Percentiles rank a stretch among this genome's conserved stretches.
phyloP scores from a whole-genome alignment of 1,284 basidiomycete genomes.

The Schizophyllum commune region DNA sequence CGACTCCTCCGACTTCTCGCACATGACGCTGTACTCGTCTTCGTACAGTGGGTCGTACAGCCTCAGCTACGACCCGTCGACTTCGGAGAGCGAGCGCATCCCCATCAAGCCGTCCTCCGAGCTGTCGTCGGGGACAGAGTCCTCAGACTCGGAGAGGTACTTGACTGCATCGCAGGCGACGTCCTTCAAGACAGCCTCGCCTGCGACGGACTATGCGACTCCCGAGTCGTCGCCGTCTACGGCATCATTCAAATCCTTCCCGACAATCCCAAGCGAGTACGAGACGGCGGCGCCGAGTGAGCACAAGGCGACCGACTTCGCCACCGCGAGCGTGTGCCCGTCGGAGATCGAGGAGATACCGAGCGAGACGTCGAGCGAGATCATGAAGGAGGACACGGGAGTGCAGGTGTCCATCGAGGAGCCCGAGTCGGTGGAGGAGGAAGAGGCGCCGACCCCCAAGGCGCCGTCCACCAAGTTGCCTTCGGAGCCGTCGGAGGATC shows the following conservation, averaged over 20 bases:
- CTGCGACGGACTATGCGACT: slow-evolving; percentile 18
- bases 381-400: not conserved
- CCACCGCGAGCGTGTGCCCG: not conserved
- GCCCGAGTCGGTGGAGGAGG: not conserved
- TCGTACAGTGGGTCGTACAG: slow-evolving; percentile 5
- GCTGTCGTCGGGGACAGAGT: slow-evolving; percentile 5
- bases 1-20: slow-evolving; percentile 38
- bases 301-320: not conserved
- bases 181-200: slow-evolving; percentile 25
- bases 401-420: not conserved
- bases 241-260: slow-evolving; percentile 30
- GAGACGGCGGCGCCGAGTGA: slow-evolving; percentile 39
- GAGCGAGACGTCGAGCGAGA: slow-evolving; percentile 2
- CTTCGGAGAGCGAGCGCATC: not conserved
- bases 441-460: not conserved
- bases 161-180: slow-evolving; percentile 33
- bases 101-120: slow-evolving; percentile 18
- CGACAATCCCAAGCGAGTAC: slow-evolving; percentile 50
- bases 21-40: slow-evolving; percentile 25
- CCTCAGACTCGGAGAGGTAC: slow-evolving; percentile 23
- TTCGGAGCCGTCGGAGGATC: not conserved
- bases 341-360: slow-evolving; percentile 10
- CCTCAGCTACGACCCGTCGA: not conserved
- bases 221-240: slow-evolving; percentile 25
- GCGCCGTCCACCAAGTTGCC: not conserved